Evolutionary conservation across 306 rosid species (phyloP).

Genomic region (Acmispon strigosus): DNA sequence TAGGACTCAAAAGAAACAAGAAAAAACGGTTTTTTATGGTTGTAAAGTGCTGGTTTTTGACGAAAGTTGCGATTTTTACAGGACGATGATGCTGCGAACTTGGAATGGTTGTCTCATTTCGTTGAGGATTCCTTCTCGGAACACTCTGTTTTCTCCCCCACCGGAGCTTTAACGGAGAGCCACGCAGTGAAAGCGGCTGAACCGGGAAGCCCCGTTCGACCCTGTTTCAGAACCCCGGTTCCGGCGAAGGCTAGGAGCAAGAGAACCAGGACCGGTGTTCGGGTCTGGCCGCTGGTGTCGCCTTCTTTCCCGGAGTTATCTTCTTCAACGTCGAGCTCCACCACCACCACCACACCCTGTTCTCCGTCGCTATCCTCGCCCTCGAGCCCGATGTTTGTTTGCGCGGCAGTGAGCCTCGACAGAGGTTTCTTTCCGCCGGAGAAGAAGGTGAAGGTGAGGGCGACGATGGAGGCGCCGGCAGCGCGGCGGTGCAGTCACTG

Average conservation of each 20-base stretch:
- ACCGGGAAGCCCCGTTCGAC: neutral
- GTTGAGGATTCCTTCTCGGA: slow-evolving; percentile 83
- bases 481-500: slow-evolving; percentile 87
- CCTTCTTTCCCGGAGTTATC: slow-evolving; percentile 23
- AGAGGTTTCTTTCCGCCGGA: neutral
- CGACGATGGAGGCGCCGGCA: neutral
- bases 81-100: slow-evolving; percentile 73
- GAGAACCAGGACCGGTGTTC: slow-evolving; percentile 52
- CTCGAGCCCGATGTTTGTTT: slow-evolving; percentile 32
- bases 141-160: slow-evolving; percentile 35
- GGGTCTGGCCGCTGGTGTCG: slow-evolving; percentile 76
- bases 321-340: slow-evolving; percentile 40
- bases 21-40: neutral
- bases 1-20: neutral
- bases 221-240: slow-evolving; percentile 58
- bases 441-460: slow-evolving; percentile 34
- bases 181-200: neutral
- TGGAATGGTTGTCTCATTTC: slow-evolving; percentile 91
- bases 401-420: slow-evolving; percentile 14
- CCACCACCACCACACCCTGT: slow-evolving; percentile 16
- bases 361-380: slow-evolving; percentile 47
- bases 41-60: neutral
- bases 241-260: slow-evolving; percentile 83
- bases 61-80: slow-evolving; percentile 39
- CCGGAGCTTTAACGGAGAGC: slow-evolving; percentile 10